phyloP scores from a whole-genome alignment of 345 rosid genomes.

The Aegle marmelos region DNA sequence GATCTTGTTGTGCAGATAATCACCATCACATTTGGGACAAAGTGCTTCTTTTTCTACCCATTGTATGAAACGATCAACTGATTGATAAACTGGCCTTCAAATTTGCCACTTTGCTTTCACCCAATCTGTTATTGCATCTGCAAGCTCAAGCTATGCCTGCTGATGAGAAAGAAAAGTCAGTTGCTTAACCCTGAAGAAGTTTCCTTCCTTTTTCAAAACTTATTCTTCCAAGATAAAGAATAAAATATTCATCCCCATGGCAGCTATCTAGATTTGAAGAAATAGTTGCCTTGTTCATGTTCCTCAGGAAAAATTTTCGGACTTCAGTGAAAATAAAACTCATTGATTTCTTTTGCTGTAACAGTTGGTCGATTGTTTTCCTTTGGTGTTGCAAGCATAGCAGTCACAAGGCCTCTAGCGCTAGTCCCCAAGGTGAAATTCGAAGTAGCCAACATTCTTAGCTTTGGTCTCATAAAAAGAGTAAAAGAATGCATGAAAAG shows the following conservation, averaged over 20 bases:
- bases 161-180: neutral
- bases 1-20: constrained; percentile 2
- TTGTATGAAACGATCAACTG: neutral
- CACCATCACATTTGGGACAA: constrained; percentile 7
- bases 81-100: neutral
- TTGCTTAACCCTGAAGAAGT: neutral
- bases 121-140: neutral
- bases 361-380: neutral
- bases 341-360: constrained; percentile 11
- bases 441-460: constrained; percentile 16
- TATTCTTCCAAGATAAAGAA: neutral
- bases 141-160: neutral
- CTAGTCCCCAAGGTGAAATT: constrained; percentile 24
- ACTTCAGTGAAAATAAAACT: constrained; percentile 3
- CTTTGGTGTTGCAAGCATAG: constrained; percentile 22
- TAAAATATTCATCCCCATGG: no score
- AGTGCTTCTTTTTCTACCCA: neutral
- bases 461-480: neutral
- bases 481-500: neutral
- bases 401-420: constrained; percentile 24
- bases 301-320: neutral
- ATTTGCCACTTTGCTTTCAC: neutral
- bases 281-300: neutral
- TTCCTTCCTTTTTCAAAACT: neutral
- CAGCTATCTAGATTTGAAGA: neutral